These are phyloP conservation scores for Paracorniculantispora psalliotae DNA, from an alignment of 2,329 filamentous ascomycete genomes.

Conservation along the genomic window DNA sequence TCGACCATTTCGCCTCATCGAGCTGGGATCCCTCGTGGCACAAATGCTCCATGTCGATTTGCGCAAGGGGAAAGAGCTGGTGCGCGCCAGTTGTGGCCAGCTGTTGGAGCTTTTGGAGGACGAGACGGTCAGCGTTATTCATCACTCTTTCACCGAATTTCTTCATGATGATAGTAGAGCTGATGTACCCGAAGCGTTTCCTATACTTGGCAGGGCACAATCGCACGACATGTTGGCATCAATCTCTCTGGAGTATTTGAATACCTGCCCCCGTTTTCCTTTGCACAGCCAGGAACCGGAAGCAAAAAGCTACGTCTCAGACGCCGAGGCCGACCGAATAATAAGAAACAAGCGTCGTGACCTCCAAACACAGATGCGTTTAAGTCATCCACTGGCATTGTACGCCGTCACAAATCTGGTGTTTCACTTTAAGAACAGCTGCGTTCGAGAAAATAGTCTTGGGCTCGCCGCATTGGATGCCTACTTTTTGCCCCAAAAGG, in stretches of 20 bases:
- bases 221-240: background rate
- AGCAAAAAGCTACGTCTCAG: background rate
- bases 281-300: background rate
- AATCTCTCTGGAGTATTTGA: background rate
- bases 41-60: slow-evolving; percentile 14
- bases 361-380: background rate
- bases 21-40: slow-evolving; percentile 27
- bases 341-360: background rate
- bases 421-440: background rate
- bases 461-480: background rate
- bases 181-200: slow-evolving; percentile 12
- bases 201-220: background rate
- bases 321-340: background rate
- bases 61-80: slow-evolving; percentile 27
- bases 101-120: slow-evolving; percentile 40
- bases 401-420: background rate
- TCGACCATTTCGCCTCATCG: slow-evolving; percentile 34
- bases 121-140: slow-evolving; percentile 39
- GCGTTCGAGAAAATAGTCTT: background rate
- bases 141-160: slow-evolving; percentile 46
- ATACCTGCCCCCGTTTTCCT: background rate
- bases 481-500: background rate
- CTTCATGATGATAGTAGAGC: slow-evolving; percentile 26
- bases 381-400: background rate
- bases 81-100: slow-evolving; percentile 33